A percentile compares a stretch with the other conserved stretches of the same genome.
Evolutionary conservation across 768 basidiomycete species (phyloP).

Genomic region (Cystobasidium ongulense): DNA sequence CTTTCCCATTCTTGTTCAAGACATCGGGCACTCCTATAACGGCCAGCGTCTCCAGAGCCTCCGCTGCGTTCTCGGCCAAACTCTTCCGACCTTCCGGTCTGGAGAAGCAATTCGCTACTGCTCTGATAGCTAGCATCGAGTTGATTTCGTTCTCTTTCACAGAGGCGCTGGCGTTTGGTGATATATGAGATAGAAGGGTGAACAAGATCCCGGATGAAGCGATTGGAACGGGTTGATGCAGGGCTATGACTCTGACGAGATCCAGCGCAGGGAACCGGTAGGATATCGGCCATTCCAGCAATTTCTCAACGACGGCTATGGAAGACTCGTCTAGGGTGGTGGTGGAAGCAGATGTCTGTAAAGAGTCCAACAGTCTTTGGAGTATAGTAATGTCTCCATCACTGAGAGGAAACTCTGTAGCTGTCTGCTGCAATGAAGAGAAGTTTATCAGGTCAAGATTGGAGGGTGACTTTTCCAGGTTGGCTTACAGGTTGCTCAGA

Average conservation of each 20-base stretch:
- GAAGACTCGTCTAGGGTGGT: conserved; percentile 37
- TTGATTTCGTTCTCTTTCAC: conserved; percentile 76
- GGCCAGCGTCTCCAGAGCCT: conserved; percentile 40
- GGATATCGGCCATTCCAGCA: conserved; percentile 35
- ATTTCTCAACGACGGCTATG: conserved; percentile 3
- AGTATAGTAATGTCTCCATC: conserved; percentile 42
- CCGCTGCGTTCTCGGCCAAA: conserved; percentile 37
- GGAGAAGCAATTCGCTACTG: conserved; percentile 66
- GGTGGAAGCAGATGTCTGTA: conserved; percentile 24
- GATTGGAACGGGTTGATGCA: conserved; percentile 56
- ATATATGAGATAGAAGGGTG: conserved; percentile 59
- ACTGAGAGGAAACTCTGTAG: conserved; percentile 32
- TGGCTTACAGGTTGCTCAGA: conserved; percentile 60
- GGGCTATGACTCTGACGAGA: conserved; percentile 65
- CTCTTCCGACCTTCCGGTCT: conserved; percentile 34
- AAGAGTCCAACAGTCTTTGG: conserved; percentile 34
- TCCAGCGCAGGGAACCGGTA: conserved; percentile 62
- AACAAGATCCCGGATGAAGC: conserved; percentile 51
- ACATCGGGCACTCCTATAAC: conserved; percentile 55
- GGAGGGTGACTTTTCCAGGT: neutral
- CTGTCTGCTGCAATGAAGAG: conserved; percentile 1
- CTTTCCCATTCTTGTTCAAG: conserved; percentile 62
- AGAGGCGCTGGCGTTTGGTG: conserved; percentile 47
- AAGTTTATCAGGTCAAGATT: neutral
- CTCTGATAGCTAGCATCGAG: conserved; percentile 66